Percentiles rank a stretch among this genome's conserved stretches.
These are phyloP conservation scores for Teratosphaeria destructans DNA, from an alignment of 2,329 filamentous ascomycete species.

Conservation along the genomic window DNA sequence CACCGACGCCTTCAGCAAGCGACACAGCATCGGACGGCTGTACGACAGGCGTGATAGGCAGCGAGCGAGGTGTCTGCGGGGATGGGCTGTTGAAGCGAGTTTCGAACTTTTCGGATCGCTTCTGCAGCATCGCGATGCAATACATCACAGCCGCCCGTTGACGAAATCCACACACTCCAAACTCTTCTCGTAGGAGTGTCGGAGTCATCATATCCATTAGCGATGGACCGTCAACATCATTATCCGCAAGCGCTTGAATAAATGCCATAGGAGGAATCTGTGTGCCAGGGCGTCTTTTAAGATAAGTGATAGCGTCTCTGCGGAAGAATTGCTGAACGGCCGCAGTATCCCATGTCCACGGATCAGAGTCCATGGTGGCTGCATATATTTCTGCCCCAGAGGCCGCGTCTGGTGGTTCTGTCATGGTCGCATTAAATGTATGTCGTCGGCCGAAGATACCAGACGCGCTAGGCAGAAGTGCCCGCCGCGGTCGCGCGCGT, in stretches of 20 bases:
- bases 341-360: slow-evolving; percentile 63
- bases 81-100: background rate
- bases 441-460: background rate
- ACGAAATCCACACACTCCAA: slow-evolving; percentile 48
- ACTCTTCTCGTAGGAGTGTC: slow-evolving; percentile 40
- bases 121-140: slow-evolving; percentile 48
- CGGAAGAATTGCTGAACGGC: slow-evolving; percentile 59
- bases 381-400: background rate
- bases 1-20: slow-evolving; percentile 4
- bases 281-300: slow-evolving; percentile 20
- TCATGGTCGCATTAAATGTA: background rate
- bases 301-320: slow-evolving; percentile 22
- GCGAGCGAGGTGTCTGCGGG: slow-evolving; percentile 4
- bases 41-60: slow-evolving; percentile 1
- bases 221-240: slow-evolving; percentile 55
- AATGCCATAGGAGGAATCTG: slow-evolving; percentile 47
- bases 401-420: background rate
- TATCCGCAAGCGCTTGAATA: slow-evolving; percentile 45
- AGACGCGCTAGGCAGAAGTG: background rate
- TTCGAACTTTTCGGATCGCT: slow-evolving; percentile 11
- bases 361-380: slow-evolving; percentile 43
- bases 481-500: background rate
- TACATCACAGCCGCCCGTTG: slow-evolving; percentile 49
- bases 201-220: slow-evolving; percentile 50
- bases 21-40: background rate